Percentiles rank a stretch among this genome's conserved stretches.
Conservation (phyloP, 306 rosid species). For the Prinsepia uniflora region DNA sequence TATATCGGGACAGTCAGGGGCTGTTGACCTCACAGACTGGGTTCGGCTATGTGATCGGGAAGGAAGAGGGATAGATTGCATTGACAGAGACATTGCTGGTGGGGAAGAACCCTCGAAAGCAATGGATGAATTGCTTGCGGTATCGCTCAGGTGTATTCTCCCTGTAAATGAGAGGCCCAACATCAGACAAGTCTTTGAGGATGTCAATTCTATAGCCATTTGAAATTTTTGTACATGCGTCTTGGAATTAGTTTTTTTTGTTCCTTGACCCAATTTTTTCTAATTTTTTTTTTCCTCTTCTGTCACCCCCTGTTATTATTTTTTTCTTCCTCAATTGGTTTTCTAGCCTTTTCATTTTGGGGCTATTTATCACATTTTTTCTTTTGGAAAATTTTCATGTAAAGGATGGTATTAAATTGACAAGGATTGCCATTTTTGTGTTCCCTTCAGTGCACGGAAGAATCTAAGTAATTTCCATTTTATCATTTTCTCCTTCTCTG, state of each 20-base stretch:
- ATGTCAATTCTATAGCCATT: slow-evolving; percentile 67
- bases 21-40: slow-evolving; percentile 98
- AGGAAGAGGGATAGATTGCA: slow-evolving; percentile 92
- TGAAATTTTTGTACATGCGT: slow-evolving; percentile 78
- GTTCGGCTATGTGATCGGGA: slow-evolving; percentile 89
- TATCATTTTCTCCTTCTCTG: neutral
- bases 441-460: neutral
- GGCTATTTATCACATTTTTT: slow-evolving; percentile 58
- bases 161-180: slow-evolving; percentile 99
- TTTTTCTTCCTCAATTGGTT: slow-evolving; percentile 51
- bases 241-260: slow-evolving; percentile 68
- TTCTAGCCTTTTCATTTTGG: slow-evolving; percentile 59
- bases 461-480: too few species aligned
- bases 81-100: slow-evolving; percentile 86
- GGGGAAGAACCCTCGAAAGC: slow-evolving; percentile 76
- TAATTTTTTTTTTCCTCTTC: slow-evolving; percentile 38
- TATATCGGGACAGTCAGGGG: slow-evolving; percentile 91
- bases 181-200: slow-evolving; percentile 93
- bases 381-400: slow-evolving; percentile 52
- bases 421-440: neutral
- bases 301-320: slow-evolving; percentile 22
- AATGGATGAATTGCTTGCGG: slow-evolving; percentile 77
- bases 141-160: slow-evolving; percentile 87
- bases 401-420: slow-evolving; percentile 61
- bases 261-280: slow-evolving; percentile 68